Evolutionary conservation across 192 early-diverging fungal genomes (phyloP).

Genomic region (Geosiphon pyriformis): DNA sequence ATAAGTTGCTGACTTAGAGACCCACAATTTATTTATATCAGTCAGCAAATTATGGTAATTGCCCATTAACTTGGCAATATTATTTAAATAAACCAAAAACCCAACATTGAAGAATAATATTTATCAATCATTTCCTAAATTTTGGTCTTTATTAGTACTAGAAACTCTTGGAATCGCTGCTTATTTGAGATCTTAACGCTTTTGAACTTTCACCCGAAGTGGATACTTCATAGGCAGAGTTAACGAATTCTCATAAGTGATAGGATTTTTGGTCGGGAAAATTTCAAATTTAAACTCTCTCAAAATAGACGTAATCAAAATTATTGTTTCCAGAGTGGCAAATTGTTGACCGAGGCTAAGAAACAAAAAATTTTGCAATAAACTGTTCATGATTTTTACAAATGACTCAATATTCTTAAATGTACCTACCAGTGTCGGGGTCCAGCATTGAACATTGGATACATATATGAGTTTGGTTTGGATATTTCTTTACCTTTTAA

Average conservation of each 20-base stretch:
- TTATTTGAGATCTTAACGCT: no score
- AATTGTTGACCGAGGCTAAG: conserved; percentile 37
- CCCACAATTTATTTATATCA: no score
- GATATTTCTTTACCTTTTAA: conserved; percentile 33
- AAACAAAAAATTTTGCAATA: not conserved
- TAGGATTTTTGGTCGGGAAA: conserved; percentile 18
- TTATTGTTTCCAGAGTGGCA: conserved; percentile 35
- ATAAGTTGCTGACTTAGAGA: no score
- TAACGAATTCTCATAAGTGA: conserved; percentile 27
- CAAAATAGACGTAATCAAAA: conserved; percentile 30
- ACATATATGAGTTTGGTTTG: conserved; percentile 40
- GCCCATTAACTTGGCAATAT: no score
- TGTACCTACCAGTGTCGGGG: conserved; percentile 38
- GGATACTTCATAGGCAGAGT: conserved; percentile 40
- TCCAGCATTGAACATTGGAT: conserved; percentile 53
- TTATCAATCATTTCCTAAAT: no score
- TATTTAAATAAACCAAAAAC: no score
- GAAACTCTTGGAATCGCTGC: no score
- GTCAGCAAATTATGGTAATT: no score
- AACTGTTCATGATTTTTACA: not conserved
- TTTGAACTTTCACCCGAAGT: conserved; percentile 30
- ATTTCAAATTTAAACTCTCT: conserved; percentile 34
- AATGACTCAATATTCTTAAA: conserved; percentile 2
- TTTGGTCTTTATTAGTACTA: no score
- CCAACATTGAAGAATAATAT: no score